A percentile compares a stretch with the other conserved stretches of the same genome.
phyloP scores from a whole-genome alignment of 1,139 yeast species.

The Candida tropicalis region DNA sequence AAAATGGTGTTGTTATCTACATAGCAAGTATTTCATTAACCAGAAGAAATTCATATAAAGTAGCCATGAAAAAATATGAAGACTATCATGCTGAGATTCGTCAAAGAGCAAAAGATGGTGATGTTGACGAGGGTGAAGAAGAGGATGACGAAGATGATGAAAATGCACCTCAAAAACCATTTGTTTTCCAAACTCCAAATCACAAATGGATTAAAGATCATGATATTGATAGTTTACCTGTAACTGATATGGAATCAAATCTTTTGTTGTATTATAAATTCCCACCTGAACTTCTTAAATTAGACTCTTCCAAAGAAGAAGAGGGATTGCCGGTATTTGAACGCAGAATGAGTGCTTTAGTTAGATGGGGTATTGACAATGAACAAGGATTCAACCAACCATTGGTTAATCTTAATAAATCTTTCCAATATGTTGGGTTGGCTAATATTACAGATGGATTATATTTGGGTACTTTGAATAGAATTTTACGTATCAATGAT shows the following conservation, averaged over 20 bases:
- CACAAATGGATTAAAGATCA: slow-evolving; percentile 31
- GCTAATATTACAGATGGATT: slow-evolving; percentile 66
- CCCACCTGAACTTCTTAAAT: slow-evolving; percentile 40
- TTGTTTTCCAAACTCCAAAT: slow-evolving; percentile 40
- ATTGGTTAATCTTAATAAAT: slow-evolving; percentile 15
- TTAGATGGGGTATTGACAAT: slow-evolving; percentile 40
- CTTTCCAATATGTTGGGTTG: slow-evolving; percentile 59
- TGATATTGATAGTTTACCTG: slow-evolving; percentile 21
- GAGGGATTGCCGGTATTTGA: slow-evolving; percentile 31
- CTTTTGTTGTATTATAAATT: slow-evolving; percentile 35
- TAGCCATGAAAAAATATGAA: slow-evolving; percentile 27
- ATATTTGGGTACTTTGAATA: slow-evolving; percentile 47
- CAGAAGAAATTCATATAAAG: slow-evolving; percentile 30
- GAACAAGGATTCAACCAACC: slow-evolving; percentile 21
- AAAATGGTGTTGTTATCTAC: slow-evolving; percentile 52
- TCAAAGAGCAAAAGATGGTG: slow-evolving; percentile 19
- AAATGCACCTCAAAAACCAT: slow-evolving; percentile 31
- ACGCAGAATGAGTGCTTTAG: slow-evolving; percentile 46
- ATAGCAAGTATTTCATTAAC: slow-evolving; percentile 58
- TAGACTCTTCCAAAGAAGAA: slow-evolving; percentile 28
- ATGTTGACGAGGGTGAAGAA: slow-evolving; percentile 29
- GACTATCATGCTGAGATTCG: slow-evolving; percentile 22
- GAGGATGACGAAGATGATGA: slow-evolving; percentile 30
- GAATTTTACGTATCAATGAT: slow-evolving; percentile 29
- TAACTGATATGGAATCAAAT: slow-evolving; percentile 21